Conservation (phyloP, 1,284 basidiomycete species). For the Trichosporon faecale region DNA sequence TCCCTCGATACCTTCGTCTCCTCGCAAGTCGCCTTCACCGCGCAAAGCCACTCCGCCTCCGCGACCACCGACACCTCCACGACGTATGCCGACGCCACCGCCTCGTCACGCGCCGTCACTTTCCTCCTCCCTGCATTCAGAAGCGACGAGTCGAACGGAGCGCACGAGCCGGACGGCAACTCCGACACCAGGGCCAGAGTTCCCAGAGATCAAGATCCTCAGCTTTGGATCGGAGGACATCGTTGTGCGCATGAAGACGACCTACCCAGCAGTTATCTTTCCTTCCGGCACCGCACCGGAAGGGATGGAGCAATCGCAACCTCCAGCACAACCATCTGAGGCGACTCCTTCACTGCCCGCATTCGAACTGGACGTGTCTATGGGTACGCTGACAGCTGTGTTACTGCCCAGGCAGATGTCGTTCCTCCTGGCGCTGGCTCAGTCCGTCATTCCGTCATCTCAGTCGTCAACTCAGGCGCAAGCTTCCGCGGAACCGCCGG, state of each 20-base stretch:
- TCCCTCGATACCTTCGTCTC: not conserved
- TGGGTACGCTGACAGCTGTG: conserved; percentile 34
- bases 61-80: not conserved
- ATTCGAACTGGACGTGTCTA: conserved; percentile 26
- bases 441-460: conserved; percentile 10
- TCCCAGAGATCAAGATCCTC: conserved; percentile 31
- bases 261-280: not conserved
- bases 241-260: conserved; percentile 37
- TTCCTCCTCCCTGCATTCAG: not conserved
- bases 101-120: not conserved
- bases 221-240: conserved; percentile 46
- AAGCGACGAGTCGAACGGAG: not conserved
- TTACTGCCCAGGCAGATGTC: conserved; percentile 35
- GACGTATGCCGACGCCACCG: not conserved
- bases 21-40: not conserved
- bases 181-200: conserved; percentile 19
- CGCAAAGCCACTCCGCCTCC: not conserved
- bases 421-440: conserved; percentile 29
- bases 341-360: conserved; percentile 19
- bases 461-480: not conserved
- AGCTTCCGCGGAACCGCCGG: not conserved
- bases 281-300: not conserved
- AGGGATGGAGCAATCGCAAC: not conserved
- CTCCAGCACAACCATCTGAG: not conserved
- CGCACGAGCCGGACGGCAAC: conserved; percentile 31